A percentile compares a stretch with the other conserved stretches of the same genome.
phyloP scores from a whole-genome alignment of 2,329 filamentous ascomycete species.

The Chrysoporthe deuterocubensis region DNA sequence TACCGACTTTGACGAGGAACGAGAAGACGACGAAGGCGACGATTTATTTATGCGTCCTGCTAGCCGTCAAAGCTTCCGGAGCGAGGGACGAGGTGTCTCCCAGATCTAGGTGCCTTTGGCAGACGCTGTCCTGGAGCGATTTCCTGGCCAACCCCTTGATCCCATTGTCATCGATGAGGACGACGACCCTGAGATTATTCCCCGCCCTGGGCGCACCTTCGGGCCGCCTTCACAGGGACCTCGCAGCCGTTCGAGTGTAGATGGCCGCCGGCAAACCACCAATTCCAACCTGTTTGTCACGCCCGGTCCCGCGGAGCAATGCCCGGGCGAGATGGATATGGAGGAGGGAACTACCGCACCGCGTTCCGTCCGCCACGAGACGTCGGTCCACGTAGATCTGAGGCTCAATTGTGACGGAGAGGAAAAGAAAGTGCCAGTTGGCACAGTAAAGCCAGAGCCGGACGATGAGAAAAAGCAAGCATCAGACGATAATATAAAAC shows the following conservation, averaged over 20 bases:
- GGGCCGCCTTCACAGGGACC: neutral
- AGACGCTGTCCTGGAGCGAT: neutral
- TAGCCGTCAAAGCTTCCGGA: neutral
- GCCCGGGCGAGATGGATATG: neutral
- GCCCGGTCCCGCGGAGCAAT: neutral
- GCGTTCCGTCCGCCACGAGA: neutral
- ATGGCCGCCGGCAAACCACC: neutral
- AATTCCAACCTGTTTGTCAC: neutral
- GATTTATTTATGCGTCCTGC: neutral
- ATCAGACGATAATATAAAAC: neutral
- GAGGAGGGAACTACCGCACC: neutral
- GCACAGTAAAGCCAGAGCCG: no score
- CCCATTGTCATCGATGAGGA: slow-evolving; percentile 2
- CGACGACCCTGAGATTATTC: neutral
- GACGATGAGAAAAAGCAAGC: neutral
- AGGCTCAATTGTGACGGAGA: neutral
- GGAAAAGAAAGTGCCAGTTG: neutral
- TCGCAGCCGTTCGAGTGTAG: neutral
- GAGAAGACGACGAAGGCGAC: neutral
- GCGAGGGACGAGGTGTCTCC: neutral
- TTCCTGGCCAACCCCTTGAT: neutral
- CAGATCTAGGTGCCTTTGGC: neutral
- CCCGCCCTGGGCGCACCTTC: neutral
- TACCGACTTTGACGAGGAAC: neutral
- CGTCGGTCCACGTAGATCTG: neutral